Conservation (phyloP, 116 monocot genomes). For the Dioscorea cayenensis region DNA sequence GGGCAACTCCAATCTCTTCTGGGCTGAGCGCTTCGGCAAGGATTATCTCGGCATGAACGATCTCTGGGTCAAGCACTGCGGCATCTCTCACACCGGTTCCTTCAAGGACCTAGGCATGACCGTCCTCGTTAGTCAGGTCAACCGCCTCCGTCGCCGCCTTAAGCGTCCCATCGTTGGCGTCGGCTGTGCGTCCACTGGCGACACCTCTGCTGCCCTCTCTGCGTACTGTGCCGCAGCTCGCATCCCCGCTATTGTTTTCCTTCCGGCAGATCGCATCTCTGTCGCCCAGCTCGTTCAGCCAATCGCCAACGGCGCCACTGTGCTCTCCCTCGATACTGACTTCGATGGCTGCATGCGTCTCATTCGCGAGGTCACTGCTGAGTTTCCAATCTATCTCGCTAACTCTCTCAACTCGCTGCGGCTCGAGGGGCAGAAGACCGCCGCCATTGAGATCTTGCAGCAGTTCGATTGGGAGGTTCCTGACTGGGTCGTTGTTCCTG, state of each 20-base stretch:
- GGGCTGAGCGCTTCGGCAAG: conserved; percentile 85
- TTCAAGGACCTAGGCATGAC: conserved; percentile 99
- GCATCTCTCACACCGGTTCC: conserved; percentile 89
- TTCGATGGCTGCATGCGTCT: conserved; percentile 98
- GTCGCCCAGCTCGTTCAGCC: conserved; percentile 92
- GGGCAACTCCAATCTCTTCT: conserved; percentile 95
- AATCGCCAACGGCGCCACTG: conserved; percentile 88
- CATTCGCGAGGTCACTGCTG: conserved; percentile 87
- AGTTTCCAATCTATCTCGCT: conserved; percentile 94
- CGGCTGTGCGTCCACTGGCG: conserved; percentile 93
- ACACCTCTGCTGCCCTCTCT: conserved; percentile 91
- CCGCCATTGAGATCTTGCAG: conserved; percentile 93
- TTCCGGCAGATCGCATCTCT: conserved; percentile 83
- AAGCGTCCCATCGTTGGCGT: conserved; percentile 76
- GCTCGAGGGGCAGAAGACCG: conserved; percentile 95
- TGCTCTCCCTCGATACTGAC: conserved; percentile 86
- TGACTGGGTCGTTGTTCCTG: conserved; percentile 89
- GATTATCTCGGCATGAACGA: conserved; percentile 84
- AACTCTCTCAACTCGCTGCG: conserved; percentile 94
- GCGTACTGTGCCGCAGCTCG: conserved; percentile 88
- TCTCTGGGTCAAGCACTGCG: conserved; percentile 98
- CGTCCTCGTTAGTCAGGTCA: conserved; percentile 84
- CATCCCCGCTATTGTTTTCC: conserved; percentile 89
- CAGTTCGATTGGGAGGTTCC: conserved; percentile 97
- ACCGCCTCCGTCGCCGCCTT: conserved; percentile 63